Evolutionary conservation across 1,284 basidiomycete species (phyloP).

Genomic region (Wallemia mellicola): DNA sequence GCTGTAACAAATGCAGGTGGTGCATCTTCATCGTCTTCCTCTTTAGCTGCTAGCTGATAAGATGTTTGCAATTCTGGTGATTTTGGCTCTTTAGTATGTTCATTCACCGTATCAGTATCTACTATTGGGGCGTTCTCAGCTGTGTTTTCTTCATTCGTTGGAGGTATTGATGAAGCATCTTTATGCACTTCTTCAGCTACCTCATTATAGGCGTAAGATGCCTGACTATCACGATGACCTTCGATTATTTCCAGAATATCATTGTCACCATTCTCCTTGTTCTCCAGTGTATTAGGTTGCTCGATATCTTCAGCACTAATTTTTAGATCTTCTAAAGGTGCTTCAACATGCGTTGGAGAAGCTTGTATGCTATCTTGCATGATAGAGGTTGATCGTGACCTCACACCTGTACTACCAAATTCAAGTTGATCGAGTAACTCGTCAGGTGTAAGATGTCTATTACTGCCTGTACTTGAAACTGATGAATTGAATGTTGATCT

Average conservation of each 20-base stretch:
- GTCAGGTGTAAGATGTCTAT: background rate
- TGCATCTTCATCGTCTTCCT: background rate
- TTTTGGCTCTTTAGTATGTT: background rate
- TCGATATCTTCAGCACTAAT: background rate
- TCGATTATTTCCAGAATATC: background rate
- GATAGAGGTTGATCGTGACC: background rate
- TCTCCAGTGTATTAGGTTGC: too few species aligned
- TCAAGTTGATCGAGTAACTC: background rate
- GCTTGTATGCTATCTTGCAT: background rate
- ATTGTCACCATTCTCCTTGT: too few species aligned
- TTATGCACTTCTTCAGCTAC: background rate
- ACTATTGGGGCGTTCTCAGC: too few species aligned
- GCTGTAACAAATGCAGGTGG: background rate
- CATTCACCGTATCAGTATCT: background rate
- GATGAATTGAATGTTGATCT: slow-evolving; percentile 3
- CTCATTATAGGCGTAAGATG: background rate
- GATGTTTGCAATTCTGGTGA: background rate
- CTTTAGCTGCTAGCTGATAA: background rate
- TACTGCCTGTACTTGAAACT: background rate
- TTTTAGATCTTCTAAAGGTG: background rate
- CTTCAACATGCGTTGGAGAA: background rate
- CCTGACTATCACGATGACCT: background rate
- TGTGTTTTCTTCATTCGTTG: background rate
- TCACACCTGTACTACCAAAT: background rate
- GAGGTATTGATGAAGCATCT: too few species aligned